phyloP scores from a whole-genome alignment of 805 yeast genomes.

The Millerago galiae region DNA sequence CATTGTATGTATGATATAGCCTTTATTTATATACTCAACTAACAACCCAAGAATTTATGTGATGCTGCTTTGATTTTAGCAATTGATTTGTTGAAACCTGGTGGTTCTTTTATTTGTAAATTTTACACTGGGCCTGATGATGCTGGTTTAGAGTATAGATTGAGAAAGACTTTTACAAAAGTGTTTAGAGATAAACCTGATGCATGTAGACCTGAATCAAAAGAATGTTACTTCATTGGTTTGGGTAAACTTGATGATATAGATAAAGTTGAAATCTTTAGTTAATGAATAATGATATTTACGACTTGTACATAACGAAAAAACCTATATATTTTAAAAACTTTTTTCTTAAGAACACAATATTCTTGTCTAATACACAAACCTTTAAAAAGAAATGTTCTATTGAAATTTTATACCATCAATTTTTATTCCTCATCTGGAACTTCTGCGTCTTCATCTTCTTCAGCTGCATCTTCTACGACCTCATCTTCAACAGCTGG shows the following conservation, averaged over 20 bases:
- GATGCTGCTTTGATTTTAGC: constrained; percentile 84
- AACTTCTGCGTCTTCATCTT: constrained; percentile 2
- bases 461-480: constrained; percentile 4
- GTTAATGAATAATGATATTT: constrained; percentile 4
- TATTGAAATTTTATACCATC: not conserved
- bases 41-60: constrained; percentile 58
- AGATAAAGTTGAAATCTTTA: constrained; percentile 41
- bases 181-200: constrained; percentile 74
- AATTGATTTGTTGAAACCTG: constrained; percentile 57
- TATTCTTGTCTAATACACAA: not conserved
- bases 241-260: constrained; percentile 36
- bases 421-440: constrained; percentile 1
- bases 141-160: constrained; percentile 47
- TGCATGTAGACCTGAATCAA: constrained; percentile 73
- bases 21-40: not conserved
- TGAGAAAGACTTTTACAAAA: constrained; percentile 50
- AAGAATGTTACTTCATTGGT: constrained; percentile 78
- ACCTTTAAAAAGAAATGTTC: constrained; percentile 2
- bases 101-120: constrained; percentile 77
- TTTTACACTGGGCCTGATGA: constrained; percentile 83
- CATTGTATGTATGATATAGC: constrained; percentile 41
- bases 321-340: not conserved
- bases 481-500: constrained; percentile 10
- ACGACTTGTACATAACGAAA: not conserved
- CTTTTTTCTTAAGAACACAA: not conserved